A percentile compares a stretch with the other conserved stretches of the same genome.
phyloP scores from a whole-genome alignment of 129 eudicot genomes.

The Lonicera japonica region DNA sequence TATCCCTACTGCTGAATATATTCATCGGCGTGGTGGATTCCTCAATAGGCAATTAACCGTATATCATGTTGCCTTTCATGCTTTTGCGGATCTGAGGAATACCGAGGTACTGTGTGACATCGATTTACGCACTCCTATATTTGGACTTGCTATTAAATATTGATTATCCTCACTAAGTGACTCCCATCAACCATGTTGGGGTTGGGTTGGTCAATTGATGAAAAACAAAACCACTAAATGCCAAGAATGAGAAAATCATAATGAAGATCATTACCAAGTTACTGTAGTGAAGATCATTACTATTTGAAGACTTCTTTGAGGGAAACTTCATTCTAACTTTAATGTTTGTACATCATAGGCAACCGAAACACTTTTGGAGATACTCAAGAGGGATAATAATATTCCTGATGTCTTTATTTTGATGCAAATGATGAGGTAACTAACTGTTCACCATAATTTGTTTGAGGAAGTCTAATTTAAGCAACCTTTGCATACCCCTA shows the following conservation, averaged over 20 bases:
- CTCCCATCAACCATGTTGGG: background rate
- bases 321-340: background rate
- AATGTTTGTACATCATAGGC: conserved; percentile 42
- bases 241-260: no score
- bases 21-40: conserved; percentile 61
- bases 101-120: conserved; percentile 44
- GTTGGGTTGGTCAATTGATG: no score
- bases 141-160: no score
- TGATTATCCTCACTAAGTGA: background rate
- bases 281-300: background rate
- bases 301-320: background rate
- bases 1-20: conserved; percentile 76
- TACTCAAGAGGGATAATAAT: conserved; percentile 47
- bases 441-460: background rate
- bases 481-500: background rate
- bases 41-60: conserved; percentile 53
- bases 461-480: background rate
- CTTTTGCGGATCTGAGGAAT: conserved; percentile 73
- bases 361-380: conserved; percentile 53
- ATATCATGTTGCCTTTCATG: conserved; percentile 77
- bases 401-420: conserved; percentile 51
- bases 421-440: conserved; percentile 74
- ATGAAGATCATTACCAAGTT: background rate
- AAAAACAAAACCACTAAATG: no score
- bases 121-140: background rate